Evolutionary conservation across 257 asterid species (phyloP).

Genomic region (Fraxinus cuspidata): DNA sequence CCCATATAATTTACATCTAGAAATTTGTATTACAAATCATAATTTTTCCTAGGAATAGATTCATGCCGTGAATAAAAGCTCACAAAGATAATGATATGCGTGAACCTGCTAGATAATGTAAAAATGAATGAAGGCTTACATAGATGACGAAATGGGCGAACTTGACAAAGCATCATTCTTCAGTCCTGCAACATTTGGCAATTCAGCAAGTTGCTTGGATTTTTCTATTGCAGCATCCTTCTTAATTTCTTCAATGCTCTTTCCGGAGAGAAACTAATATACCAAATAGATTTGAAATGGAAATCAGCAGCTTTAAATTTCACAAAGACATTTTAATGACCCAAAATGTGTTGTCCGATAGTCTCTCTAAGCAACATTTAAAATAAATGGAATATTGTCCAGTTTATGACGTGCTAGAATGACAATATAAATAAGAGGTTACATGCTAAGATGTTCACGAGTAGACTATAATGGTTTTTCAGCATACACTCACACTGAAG

Average conservation of each 20-base stretch:
- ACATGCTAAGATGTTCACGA: background rate
- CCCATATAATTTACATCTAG: slow-evolving; percentile 3
- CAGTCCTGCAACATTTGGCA: slow-evolving; percentile 35
- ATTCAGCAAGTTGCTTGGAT: slow-evolving; percentile 39
- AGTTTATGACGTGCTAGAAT: background rate
- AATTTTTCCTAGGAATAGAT: background rate
- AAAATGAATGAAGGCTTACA: slow-evolving; percentile 24
- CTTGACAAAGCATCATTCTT: slow-evolving; percentile 35
- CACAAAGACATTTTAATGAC: background rate
- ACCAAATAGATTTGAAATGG: slow-evolving; percentile 18
- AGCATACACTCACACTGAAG: background rate
- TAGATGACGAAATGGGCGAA: slow-evolving; percentile 31
- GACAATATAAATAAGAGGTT: background rate
- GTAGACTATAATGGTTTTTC: background rate
- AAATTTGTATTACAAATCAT: background rate
- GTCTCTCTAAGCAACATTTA: background rate
- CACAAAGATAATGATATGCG: slow-evolving; percentile 26
- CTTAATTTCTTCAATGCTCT: slow-evolving; percentile 68
- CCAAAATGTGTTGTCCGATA: background rate
- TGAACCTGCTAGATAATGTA: slow-evolving; percentile 21
- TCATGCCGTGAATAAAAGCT: slow-evolving; percentile 18
- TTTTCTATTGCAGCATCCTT: slow-evolving; percentile 49
- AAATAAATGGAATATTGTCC: background rate
- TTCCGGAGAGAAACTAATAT: slow-evolving; percentile 59
- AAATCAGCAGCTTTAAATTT: background rate